Conservation (phyloP, 2,329 filamentous ascomycete species). For the Harringtonia lauricola region DNA sequence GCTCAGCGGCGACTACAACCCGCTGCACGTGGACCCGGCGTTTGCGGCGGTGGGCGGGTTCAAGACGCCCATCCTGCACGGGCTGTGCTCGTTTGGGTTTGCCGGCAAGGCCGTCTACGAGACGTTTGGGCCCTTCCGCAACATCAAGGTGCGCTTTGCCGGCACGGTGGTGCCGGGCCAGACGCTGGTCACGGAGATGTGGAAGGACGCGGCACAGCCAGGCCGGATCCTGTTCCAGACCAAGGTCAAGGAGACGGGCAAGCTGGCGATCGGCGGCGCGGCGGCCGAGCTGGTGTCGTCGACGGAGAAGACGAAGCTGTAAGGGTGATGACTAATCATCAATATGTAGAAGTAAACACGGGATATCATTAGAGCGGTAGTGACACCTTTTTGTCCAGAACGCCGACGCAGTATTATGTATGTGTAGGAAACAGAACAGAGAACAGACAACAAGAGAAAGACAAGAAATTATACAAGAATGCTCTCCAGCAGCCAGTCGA, state of each 20-base stretch:
- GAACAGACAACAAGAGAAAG: background rate
- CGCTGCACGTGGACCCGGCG: slow-evolving; percentile 85
- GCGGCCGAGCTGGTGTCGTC: slow-evolving; percentile 55
- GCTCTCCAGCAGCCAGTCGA: slow-evolving; percentile 33
- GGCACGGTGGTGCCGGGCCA: slow-evolving; percentile 77
- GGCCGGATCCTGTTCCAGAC: slow-evolving; percentile 63
- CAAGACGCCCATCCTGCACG: slow-evolving; percentile 87
- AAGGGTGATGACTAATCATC: background rate
- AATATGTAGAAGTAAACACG: background rate
- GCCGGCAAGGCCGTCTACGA: slow-evolving; percentile 83
- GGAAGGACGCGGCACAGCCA: slow-evolving; percentile 64
- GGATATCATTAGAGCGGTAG: background rate
- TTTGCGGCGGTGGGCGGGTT: slow-evolving; percentile 96
- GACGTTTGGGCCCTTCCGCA: slow-evolving; percentile 73
- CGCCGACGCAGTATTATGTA: background rate
- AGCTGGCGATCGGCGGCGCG: slow-evolving; percentile 71
- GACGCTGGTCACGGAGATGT: slow-evolving; percentile 90
- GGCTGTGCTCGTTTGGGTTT: slow-evolving; percentile 91
- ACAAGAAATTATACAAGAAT: slow-evolving; percentile 24
- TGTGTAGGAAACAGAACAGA: background rate
- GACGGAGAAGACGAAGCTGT: slow-evolving; percentile 19
- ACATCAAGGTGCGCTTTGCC: slow-evolving; percentile 86
- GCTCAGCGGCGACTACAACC: slow-evolving; percentile 89
- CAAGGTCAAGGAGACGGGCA: slow-evolving; percentile 86
- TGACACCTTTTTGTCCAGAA: no score